Evolutionary conservation across 2,329 filamentous ascomycete species (phyloP).

Genomic region (Epichloe festucae): DNA sequence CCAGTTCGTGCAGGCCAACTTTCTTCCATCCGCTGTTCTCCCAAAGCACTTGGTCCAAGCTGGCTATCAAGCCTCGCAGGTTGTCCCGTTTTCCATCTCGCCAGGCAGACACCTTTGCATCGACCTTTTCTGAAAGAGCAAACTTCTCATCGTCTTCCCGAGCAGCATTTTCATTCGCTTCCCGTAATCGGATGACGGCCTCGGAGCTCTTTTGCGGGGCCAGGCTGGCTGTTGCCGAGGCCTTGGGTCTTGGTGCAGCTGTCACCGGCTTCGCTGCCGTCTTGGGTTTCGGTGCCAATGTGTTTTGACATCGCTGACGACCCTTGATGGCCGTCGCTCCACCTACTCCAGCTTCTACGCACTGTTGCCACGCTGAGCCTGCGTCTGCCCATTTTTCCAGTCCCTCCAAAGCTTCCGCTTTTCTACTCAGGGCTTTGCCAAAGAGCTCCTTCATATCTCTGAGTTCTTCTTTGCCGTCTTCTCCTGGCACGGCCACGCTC

Average conservation of each 20-base stretch:
- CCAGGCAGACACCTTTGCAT: conserved; percentile 68
- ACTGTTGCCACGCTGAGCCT: conserved; percentile 63
- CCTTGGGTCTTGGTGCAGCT: conserved; percentile 32
- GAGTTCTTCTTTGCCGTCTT: conserved; percentile 41
- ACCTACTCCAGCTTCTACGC: conserved; percentile 77
- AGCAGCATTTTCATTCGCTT: conserved; percentile 75
- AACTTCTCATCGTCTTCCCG: conserved; percentile 87
- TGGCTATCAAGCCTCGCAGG: conserved; percentile 72
- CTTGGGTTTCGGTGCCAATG: conserved; percentile 57
- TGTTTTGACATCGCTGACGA: conserved; percentile 78
- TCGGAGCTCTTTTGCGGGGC: conserved; percentile 46
- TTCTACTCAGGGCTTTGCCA: conserved; percentile 84
- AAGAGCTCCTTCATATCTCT: conserved; percentile 91
- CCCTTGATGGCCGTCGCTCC: conserved; percentile 74
- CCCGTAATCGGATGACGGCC: conserved; percentile 70
- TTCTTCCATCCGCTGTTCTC: conserved; percentile 91
- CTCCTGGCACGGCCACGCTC: conserved; percentile 53
- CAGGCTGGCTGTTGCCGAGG: conserved; percentile 25
- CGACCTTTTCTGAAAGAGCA: conserved; percentile 72
- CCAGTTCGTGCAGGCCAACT: conserved; percentile 83
- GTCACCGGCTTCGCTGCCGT: conserved; percentile 24
- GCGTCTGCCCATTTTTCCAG: conserved; percentile 92
- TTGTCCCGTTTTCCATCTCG: conserved; percentile 88
- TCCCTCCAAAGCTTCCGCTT: conserved; percentile 89
- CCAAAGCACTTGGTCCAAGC: conserved; percentile 83